Percentiles rank a stretch among this genome's conserved stretches.
These are phyloP conservation scores for Cenchrus purpureus DNA, from an alignment of 176 grass and related monocot genomes.

Conservation along the genomic window DNA sequence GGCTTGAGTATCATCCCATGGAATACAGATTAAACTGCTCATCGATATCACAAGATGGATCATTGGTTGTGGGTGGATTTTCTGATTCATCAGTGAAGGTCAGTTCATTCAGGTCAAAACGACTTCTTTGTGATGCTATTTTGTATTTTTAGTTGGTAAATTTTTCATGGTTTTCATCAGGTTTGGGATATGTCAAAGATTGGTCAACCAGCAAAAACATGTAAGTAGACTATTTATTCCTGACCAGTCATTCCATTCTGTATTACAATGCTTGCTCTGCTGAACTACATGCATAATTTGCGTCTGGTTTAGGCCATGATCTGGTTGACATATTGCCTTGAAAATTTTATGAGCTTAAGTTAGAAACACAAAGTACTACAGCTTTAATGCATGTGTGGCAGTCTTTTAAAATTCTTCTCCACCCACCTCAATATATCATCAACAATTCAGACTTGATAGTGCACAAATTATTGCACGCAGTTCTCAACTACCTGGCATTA, in stretches of 20 bases:
- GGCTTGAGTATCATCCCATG: constrained; percentile 35
- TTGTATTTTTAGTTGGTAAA: constrained; percentile 29
- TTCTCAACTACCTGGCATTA: neutral
- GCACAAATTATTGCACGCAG: no score
- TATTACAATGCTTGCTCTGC: constrained; percentile 10
- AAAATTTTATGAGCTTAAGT: neutral
- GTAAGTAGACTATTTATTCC: constrained; percentile 49
- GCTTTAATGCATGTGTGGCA: constrained; percentile 7
- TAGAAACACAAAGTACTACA: constrained; percentile 5
- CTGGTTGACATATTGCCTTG: constrained; percentile 22
- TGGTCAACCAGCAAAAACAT: constrained; percentile 69
- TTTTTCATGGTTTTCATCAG: constrained; percentile 48
- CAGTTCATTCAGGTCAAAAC: constrained; percentile 36
- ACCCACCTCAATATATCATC: no score
- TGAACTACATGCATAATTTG: constrained; percentile 27
- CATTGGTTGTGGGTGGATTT: constrained; percentile 93
- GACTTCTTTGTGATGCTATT: neutral
- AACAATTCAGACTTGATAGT: no score
- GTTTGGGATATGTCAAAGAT: constrained; percentile 99
- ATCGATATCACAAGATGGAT: constrained; percentile 87
- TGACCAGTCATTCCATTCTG: neutral
- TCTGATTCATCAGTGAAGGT: constrained; percentile 99
- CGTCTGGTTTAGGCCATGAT: constrained; percentile 13
- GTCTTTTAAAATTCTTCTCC: neutral
- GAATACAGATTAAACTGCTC: constrained; percentile 91